Base-by-base conservation (phyloP, 169 alveolate genomes). In the Eimeria tenella region DNA sequence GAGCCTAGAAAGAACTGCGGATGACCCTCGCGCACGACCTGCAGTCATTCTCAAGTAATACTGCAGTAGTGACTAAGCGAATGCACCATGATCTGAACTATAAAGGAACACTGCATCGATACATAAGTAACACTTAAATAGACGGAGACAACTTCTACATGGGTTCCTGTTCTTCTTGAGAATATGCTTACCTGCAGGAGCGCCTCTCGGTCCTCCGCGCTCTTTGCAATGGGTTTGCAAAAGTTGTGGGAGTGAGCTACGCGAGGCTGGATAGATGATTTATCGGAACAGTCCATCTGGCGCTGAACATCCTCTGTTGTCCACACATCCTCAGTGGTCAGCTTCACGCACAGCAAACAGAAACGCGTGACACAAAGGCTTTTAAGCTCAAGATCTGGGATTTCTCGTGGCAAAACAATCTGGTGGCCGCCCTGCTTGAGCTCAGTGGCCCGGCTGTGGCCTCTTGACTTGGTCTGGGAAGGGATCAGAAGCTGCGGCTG, bases 171-270 rank as follows among this genome's bases (percentile, higher is more conserved):
- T 31, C 42, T 2, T 31, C 42, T 31, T 31, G 42, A 31, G 42
- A 31, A 31, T 31, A 2, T 31, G 42, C 89, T 56, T n/a, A 95
- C 96, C 60, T 70, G 62, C 11, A 93, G 63, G 21, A 95, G 90
- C 17, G 94, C 96, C 42, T 63, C 94, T 15, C 95, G 86, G 87
- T 95, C 96, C 83, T 56, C 81, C 13, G 31, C 56, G 13, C 62
- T 7, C 94, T 95, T 95, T 52, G 96, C 94, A 42, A 95, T 31
- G 4, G 96, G 96, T 89, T 95, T 95, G 95, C 96, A 95, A 55
- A 95, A 95, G 88, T 95, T 92, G 88, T 93, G 96, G 15, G 94
- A 94, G 11, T 84, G 13, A n/a, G 49, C 23, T 25, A 93, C 88
- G 31, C 68, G 56, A 42, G 56, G 70, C 55, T 84, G 84, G 50